These are phyloP conservation scores for Avena insularis DNA, from an alignment of 176 grass and related monocot species.

Conservation along the genomic window DNA sequence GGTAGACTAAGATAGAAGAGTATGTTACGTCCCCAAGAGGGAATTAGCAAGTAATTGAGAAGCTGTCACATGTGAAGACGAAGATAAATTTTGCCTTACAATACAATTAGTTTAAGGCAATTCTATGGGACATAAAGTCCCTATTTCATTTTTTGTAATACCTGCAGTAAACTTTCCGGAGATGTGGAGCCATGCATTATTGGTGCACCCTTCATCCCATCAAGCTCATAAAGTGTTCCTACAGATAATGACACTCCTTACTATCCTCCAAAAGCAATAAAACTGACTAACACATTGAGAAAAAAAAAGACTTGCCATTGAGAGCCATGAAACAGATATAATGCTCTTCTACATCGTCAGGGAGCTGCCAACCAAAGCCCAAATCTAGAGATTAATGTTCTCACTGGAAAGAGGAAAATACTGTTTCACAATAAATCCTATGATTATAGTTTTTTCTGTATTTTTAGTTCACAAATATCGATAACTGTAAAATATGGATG, in stretches of 20 bases:
- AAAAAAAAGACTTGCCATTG: constrained; percentile 24
- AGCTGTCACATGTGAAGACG: background rate
- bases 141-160: background rate
- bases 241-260: background rate
- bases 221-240: constrained; percentile 55
- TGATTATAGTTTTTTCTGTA: background rate
- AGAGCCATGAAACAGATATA: constrained; percentile 41
- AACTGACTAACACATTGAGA: background rate
- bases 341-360: constrained; percentile 48
- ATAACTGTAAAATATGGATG: background rate
- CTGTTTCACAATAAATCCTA: background rate
- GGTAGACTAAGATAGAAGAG: background rate
- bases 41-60: background rate
- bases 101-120: background rate
- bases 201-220: constrained; percentile 52
- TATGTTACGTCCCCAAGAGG: background rate
- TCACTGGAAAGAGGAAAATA: background rate
- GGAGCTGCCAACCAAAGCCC: background rate
- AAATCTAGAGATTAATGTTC: background rate
- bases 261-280: background rate
- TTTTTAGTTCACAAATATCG: background rate
- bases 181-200: constrained; percentile 30
- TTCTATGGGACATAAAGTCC: background rate
- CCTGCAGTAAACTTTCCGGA: constrained; percentile 51
- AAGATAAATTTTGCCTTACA: background rate